phyloP scores from a whole-genome alignment of 129 eudicot species.

The Sambucus nigra region DNA sequence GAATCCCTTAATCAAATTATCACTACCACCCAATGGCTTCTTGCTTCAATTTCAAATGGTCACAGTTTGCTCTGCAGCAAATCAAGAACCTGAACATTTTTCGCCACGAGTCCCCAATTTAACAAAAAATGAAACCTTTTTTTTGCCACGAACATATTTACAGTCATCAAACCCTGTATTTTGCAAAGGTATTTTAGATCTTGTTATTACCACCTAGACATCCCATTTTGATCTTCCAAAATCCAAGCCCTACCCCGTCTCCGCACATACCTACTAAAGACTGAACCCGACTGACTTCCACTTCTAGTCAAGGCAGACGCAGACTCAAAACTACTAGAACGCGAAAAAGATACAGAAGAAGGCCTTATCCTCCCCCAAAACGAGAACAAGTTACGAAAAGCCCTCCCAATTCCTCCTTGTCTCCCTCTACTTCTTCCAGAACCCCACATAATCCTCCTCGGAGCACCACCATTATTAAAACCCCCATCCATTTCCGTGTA shows the following conservation, averaged over 20 bases:
- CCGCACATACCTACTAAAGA: slow-evolving; percentile 39
- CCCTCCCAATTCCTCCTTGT: slow-evolving; percentile 45
- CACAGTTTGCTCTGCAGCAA: background rate
- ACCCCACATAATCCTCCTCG: slow-evolving; percentile 47
- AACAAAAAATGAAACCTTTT: background rate
- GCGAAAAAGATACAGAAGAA: background rate
- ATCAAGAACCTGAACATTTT: background rate
- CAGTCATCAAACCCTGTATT: background rate
- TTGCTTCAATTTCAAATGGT: background rate
- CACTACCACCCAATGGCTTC: background rate
- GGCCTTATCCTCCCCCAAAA: slow-evolving; percentile 46
- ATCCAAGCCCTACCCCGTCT: slow-evolving; percentile 40
- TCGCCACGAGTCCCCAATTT: background rate
- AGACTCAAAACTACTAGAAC: background rate
- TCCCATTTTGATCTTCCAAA: slow-evolving; percentile 26
- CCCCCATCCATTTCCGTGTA: slow-evolving; percentile 69
- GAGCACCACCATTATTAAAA: slow-evolving; percentile 32
- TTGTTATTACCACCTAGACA: slow-evolving; percentile 31
- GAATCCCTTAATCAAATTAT: background rate
- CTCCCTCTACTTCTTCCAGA: slow-evolving; percentile 31
- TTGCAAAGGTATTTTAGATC: background rate
- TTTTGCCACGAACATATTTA: background rate
- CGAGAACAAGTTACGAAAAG: slow-evolving; percentile 44
- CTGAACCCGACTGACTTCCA: slow-evolving; percentile 32
- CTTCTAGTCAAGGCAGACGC: slow-evolving; percentile 23